phyloP scores from a whole-genome alignment of 2,329 filamentous ascomycete genomes.

The Periconia digitata region DNA sequence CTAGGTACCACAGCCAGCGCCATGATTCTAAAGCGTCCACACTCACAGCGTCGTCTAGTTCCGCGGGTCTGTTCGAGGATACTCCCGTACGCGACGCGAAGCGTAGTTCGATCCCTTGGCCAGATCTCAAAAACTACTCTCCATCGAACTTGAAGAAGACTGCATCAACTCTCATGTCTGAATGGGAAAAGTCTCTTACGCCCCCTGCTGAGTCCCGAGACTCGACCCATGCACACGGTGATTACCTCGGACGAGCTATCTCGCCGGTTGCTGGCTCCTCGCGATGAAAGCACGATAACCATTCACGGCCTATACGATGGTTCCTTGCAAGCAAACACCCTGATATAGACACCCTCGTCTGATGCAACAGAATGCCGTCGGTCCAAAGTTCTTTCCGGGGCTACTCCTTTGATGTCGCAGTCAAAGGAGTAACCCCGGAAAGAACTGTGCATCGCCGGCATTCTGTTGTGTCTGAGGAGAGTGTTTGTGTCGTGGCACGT shows the following conservation, averaged over 20 bases:
- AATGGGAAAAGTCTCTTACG: slow-evolving; percentile 82
- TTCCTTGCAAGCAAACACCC: too few species aligned
- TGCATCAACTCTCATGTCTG: slow-evolving; percentile 82
- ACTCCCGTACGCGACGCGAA: slow-evolving; percentile 28
- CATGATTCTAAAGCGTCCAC: slow-evolving; percentile 43
- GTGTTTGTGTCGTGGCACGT: too few species aligned
- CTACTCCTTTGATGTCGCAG: too few species aligned
- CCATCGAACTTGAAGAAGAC: slow-evolving; percentile 79
- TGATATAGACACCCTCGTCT: too few species aligned
- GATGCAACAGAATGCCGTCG: too few species aligned
- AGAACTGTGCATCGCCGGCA: too few species aligned
- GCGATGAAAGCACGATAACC: slow-evolving; percentile 24
- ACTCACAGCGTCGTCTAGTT: slow-evolving; percentile 36
- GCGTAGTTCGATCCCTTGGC: slow-evolving; percentile 59
- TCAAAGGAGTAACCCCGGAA: too few species aligned
- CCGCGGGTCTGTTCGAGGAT: slow-evolving; percentile 25
- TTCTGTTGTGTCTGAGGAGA: too few species aligned
- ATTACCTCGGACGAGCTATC: slow-evolving; percentile 38
- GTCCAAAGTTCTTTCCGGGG: too few species aligned
- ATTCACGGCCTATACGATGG: neutral
- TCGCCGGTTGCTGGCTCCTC: slow-evolving; percentile 22
- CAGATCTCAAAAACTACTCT: slow-evolving; percentile 69
- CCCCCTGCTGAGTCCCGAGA: slow-evolving; percentile 45
- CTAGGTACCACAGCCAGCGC: slow-evolving; percentile 50
- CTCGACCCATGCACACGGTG: slow-evolving; percentile 33